Base-by-base conservation (phyloP, 495 filamentous ascomycete species). In the Penicillium bovifimosum region DNA sequence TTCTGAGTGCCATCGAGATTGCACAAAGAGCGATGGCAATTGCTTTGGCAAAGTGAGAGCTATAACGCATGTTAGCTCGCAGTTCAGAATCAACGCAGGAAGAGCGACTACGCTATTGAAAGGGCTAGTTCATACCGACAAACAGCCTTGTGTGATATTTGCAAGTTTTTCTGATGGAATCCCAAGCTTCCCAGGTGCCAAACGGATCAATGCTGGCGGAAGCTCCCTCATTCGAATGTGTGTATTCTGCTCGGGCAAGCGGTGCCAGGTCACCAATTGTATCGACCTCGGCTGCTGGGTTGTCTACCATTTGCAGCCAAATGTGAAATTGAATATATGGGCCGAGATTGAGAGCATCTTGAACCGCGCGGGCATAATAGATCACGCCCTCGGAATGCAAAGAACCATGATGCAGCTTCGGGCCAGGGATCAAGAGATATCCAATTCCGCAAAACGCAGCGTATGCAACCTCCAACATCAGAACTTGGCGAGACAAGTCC, bases 1-100 rank as follows among this genome's bases (percentile, higher is more conserved):
- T 57, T 99, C 93, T 1, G 88, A 86, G 69, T 90, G 91, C 93
- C 93, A 99, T n/a, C 93, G 80, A 11, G 83, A 84, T 58, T 93
- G 89, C 7, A 96, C 75, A 18, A 78, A 71, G 33, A 80, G 73
- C 18, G 84, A 73, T 6, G 95, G 95, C 16, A 96, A 76, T 31
- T 86, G 78, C n/a, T 81, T 82, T 24, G 91, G 90, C 46, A 97
- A 75, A 48, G 77, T 76, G 10, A 98, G 75, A n/a, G 86, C 90
- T 95, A 55, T 35, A 11, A 20, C 48, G 11, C 1, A 28, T 2
- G 9, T 58, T 34, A 58, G 55, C 20, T 10, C 28, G 35, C 26
- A 5, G 2, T 28, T 28, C 41, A 41, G 16, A 28, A 13, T 5
- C 6, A 41, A 16, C 13, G n/a, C 10, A 2, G 11, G 9, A 3